These are phyloP conservation scores for Zalaria obscura DNA, from an alignment of 2,329 filamentous ascomycete species.

Conservation along the genomic window DNA sequence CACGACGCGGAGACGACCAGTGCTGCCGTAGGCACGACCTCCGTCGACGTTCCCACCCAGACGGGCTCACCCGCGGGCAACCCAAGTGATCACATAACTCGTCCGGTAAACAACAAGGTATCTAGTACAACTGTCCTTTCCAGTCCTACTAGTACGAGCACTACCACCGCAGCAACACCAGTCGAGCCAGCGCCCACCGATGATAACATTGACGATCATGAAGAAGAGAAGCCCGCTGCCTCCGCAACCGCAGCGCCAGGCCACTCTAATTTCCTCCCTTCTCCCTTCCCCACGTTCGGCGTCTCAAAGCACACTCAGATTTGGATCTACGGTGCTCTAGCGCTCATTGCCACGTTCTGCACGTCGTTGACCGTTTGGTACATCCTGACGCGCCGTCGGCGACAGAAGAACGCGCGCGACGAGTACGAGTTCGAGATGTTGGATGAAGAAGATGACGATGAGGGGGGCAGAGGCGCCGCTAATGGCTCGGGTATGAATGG, in stretches of 20 bases:
- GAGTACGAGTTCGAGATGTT: slow-evolving; percentile 92
- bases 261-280: slow-evolving; percentile 54
- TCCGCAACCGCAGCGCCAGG: slow-evolving; percentile 20
- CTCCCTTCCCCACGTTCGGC: slow-evolving; percentile 80
- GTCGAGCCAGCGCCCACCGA: slow-evolving; percentile 10
- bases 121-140: slow-evolving; percentile 7
- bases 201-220: background rate
- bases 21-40: slow-evolving; percentile 47
- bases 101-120: slow-evolving; percentile 44
- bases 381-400: slow-evolving; percentile 51
- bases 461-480: slow-evolving; percentile 32
- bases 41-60: slow-evolving; percentile 29
- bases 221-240: slow-evolving; percentile 3
- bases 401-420: slow-evolving; percentile 58
- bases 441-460: slow-evolving; percentile 55
- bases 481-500: slow-evolving; percentile 19
- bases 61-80: slow-evolving; percentile 30
- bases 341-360: slow-evolving; percentile 78
- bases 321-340: slow-evolving; percentile 84
- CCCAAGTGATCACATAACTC: slow-evolving; percentile 31
- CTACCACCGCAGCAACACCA: slow-evolving; percentile 11
- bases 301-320: slow-evolving; percentile 74
- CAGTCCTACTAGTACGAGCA: slow-evolving; percentile 9
- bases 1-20: slow-evolving; percentile 49
- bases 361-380: slow-evolving; percentile 67